Conservation (phyloP, 805 yeast genomes). For the Sungouiozyma intestinalis region DNA sequence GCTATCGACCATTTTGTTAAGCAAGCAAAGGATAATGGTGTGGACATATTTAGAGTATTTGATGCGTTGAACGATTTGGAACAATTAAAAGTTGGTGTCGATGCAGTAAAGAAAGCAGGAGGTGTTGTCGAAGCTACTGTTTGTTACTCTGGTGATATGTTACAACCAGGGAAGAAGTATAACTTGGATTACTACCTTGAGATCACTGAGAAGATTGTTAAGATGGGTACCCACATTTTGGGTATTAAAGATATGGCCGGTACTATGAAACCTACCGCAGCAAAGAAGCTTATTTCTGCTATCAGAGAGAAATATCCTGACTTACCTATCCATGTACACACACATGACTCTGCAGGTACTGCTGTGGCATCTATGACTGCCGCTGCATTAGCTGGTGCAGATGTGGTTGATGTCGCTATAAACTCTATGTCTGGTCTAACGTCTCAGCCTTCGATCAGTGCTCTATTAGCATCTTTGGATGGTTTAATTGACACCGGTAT, state of each 20-base stretch:
- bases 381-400: constrained; percentile 93
- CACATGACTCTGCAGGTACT: constrained; percentile 99
- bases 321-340: constrained; percentile 95
- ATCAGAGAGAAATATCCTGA: constrained; percentile 83
- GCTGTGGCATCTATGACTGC: constrained; percentile 97
- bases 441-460: constrained; percentile 93
- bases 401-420: constrained; percentile 93
- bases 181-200: constrained; percentile 80
- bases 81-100: constrained; percentile 94
- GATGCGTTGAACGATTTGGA: constrained; percentile 96
- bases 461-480: constrained; percentile 84
- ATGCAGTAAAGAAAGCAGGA: constrained; percentile 95
- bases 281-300: constrained; percentile 64
- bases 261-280: constrained; percentile 93
- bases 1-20: constrained; percentile 95
- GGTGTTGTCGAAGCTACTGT: constrained; percentile 98
- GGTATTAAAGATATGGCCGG: constrained; percentile 99
- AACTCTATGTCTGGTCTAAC: constrained; percentile 98
- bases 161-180: constrained; percentile 90
- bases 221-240: constrained; percentile 90
- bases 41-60: constrained; percentile 94
- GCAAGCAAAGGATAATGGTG: constrained; percentile 93
- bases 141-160: constrained; percentile 98
- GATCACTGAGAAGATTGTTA: constrained; percentile 73
- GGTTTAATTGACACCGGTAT: constrained; percentile 74